phyloP scores from a whole-genome alignment of 2,329 filamentous ascomycete genomes.

The Fusarium guadeloupense region DNA sequence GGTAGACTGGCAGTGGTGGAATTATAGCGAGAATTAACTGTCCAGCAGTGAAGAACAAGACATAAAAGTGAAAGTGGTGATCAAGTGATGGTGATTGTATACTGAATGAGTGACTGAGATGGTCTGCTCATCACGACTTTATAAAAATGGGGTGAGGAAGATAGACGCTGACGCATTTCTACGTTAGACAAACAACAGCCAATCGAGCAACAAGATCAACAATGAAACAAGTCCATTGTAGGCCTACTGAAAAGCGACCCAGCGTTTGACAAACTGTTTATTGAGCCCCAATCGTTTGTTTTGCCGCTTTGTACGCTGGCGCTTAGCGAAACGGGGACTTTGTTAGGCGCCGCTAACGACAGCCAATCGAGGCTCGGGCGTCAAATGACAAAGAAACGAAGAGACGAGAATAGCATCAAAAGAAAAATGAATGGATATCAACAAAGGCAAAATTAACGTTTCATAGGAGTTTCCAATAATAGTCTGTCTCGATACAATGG shows the following conservation, averaged over 20 bases:
- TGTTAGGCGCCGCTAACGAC: constrained; percentile 17
- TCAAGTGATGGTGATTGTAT: constrained; percentile 6
- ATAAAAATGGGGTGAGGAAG: constrained; percentile 14
- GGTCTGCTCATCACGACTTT: constrained; percentile 3
- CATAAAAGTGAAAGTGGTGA: background rate
- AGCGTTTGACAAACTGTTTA: constrained; percentile 10
- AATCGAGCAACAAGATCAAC: constrained; percentile 22
- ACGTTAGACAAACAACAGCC: constrained; percentile 8
- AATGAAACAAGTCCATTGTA: constrained; percentile 11
- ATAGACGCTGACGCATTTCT: constrained; percentile 13
- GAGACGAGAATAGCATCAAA: background rate
- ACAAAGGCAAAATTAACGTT: background rate
- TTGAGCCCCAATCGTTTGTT: constrained; percentile 36
- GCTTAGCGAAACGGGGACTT: constrained; percentile 40
- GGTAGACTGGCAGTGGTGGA: background rate
- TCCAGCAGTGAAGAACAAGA: constrained; percentile 28
- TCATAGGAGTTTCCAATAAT: background rate
- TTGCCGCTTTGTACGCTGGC: constrained; percentile 27
- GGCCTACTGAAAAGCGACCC: constrained; percentile 14
- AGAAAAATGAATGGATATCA: background rate
- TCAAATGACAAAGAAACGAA: constrained; percentile 19
- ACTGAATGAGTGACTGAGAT: background rate
- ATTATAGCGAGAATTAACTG: constrained; percentile 15
- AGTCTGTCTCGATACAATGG: background rate
- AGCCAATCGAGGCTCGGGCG: constrained; percentile 11